Base-by-base conservation (phyloP, 768 basidiomycete genomes). In the Lentinula boryana region DNA sequence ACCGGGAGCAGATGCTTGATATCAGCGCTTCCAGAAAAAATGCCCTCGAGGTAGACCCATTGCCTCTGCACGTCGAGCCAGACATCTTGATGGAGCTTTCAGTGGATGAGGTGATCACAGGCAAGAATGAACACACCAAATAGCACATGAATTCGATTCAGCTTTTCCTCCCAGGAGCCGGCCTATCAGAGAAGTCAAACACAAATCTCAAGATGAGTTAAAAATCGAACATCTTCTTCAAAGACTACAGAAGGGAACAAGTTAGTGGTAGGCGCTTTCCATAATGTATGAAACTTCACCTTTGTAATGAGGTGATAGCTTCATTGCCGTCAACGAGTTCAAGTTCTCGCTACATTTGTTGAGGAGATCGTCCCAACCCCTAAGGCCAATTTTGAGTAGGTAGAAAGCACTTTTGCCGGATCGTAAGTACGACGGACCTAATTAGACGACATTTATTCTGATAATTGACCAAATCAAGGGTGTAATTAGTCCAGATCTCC, bases 51-150 rank as follows among this genome's bases (percentile, higher is more conserved):
- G 71, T 99, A 99, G 1, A 99, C 97, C 97, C 97, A 99, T 77
- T 99, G 97, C 6, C 97, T 86, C 67, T 99, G 97, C 15, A 99
- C 97, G 67, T 99, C 97, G 66, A 99, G 97, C 97, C 97, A 99
- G 40, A 98, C 90, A 73, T 99, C 93, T 93, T 64, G 15, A 48
- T 40, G 43, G 33, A 23, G 10, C 32, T 18, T 41, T 33, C 16
- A 53, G 9, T 48, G 21, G 27, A 49, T 15, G 56, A 48, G 12
- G 16, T n/a, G 5, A 10, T 12, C 10, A 44, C 6, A 27, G 27
- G 9, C 13, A 32, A 46, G 16, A 58, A 33, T 10, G 36, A 31
- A 49, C 62, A 67, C 62, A 92, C 92, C 96, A 68, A 99, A 98
- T 9, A 99, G 82, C 35, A 97, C 95, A 67, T 98, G 96, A 40